Base-by-base conservation (phyloP, 2,329 filamentous ascomycete species). In the Phialocephala sp. region DNA sequence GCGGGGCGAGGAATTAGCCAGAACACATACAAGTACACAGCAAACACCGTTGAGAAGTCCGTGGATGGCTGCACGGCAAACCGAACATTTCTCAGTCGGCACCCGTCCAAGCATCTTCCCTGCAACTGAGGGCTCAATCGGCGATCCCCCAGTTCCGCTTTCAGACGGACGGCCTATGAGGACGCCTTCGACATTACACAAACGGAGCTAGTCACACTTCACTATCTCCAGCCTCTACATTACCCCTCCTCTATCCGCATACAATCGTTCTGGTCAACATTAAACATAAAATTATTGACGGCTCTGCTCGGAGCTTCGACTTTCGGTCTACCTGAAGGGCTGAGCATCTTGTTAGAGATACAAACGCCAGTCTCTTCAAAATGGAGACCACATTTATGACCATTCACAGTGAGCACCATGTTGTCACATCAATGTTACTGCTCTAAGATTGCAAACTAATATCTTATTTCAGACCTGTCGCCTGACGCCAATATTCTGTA, bases 361-460 rank as follows among this genome's bases (percentile, higher is more conserved):
- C 68, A 73, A 72, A 75, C 70, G 72, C 72, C 72, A 74, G 72
- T 67, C 71, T 72, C 69, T 69, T 74, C 74, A 77, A 76, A 69
- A 92, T 92, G 91, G 91, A 94, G 79, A 91, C 91, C 72, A 95
- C 92, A 37, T 96, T 96, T 80, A 95, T 96, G 81, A 93, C 92
- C 72, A 95, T 96, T 76, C 92, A 95, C 77, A 92, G 92, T 91
- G 80, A 81, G 88, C 82, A 24, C 22, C 43, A 32, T 12, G 4
- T 45, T 47, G 57, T 45, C 22, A 52, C 59, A 60, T 59, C 58
- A 32, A 18, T 47, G 67, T 56, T 63, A 60, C 57, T 60, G 20
- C 2, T 66, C 59, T 52, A 54, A 64, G 56, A 68, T 54, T 64
- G 68, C 56, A 66, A 60, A 56, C 57, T 63, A 20, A 60, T 22